Conservation (phyloP, 2,329 filamentous ascomycete species). For the Byssothecium circinans region DNA sequence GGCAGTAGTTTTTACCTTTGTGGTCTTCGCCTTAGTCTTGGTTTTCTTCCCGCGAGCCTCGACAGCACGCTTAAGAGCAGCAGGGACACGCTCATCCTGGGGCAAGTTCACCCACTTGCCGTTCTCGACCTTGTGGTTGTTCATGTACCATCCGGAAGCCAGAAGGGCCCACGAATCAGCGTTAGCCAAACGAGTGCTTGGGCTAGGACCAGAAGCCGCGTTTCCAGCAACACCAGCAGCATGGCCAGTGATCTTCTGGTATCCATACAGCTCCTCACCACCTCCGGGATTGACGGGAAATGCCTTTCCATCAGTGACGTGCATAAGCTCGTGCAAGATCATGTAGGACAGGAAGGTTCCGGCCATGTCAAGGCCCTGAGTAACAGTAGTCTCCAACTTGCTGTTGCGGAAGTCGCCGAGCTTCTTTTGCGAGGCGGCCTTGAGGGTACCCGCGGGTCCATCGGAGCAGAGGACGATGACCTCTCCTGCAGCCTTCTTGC, state of each 20-base stretch:
- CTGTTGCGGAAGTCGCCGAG: neutral
- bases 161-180: constrained; percentile 4
- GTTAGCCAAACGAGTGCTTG: neutral
- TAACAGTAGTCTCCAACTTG: neutral
- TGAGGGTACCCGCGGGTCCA: neutral
- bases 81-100: neutral
- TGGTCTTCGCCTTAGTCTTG: neutral
- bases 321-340: constrained; percentile 5
- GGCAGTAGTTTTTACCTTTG: neutral
- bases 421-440: neutral
- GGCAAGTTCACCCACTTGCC: neutral
- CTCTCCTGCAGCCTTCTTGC: neutral
- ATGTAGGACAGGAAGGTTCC: constrained; percentile 4
- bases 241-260: constrained; percentile 3
- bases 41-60: neutral
- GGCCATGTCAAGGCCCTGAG: constrained; percentile 1
- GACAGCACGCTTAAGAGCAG: neutral
- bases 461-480: constrained; percentile 5
- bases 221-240: neutral
- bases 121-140: constrained; percentile 2
- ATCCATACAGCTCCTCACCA: neutral
- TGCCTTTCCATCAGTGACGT: neutral
- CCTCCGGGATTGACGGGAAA: neutral
- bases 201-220: neutral
- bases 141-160: constrained; percentile 4